These are phyloP conservation scores for Alternaria triticina DNA, from an alignment of 2,329 filamentous ascomycete genomes.

Conservation along the genomic window DNA sequence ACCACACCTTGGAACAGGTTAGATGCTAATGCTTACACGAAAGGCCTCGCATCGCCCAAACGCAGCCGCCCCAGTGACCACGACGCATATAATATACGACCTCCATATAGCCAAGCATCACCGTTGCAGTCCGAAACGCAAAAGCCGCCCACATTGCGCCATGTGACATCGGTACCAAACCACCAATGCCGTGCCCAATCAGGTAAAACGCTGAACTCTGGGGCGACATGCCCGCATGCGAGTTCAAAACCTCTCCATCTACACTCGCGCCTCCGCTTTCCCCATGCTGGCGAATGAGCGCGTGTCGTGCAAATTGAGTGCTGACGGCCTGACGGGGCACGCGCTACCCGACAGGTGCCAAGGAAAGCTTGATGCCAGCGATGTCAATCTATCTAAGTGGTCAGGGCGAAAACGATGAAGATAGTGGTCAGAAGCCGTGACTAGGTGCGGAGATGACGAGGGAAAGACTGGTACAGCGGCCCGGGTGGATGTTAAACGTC, in stretches of 20 bases:
- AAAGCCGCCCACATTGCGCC: not conserved
- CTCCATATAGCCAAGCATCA: conserved; percentile 17
- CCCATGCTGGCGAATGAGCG: conserved; percentile 15
- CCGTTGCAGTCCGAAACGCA: conserved; percentile 17
- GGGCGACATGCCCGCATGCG: conserved; percentile 1
- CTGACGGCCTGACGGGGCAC: conserved; percentile 10
- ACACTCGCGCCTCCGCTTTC: not conserved
- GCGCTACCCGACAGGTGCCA: conserved; percentile 18
- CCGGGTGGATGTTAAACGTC: conserved; percentile 11
- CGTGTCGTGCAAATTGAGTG: conserved; percentile 14
- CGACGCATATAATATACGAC: not conserved
- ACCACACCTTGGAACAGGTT: not conserved
- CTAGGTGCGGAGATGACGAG: conserved; percentile 14
- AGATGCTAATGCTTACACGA: not conserved
- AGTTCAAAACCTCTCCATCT: not conserved
- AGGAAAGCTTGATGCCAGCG: conserved; percentile 22
- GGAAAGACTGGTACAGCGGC: conserved; percentile 12
- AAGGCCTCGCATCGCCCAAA: not conserved
- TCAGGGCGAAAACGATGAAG: not conserved
- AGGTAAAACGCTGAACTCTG: conserved; percentile 27
- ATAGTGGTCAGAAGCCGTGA: conserved; percentile 3
- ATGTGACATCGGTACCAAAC: conserved; percentile 22
- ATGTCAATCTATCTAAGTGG: conserved; percentile 23
- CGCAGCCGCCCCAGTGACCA: not conserved
- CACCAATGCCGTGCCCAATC: conserved; percentile 21